Percentiles rank a stretch among this genome's conserved stretches.
Conservation (phyloP, 306 rosid genomes). For the Malus sieversii region DNA sequence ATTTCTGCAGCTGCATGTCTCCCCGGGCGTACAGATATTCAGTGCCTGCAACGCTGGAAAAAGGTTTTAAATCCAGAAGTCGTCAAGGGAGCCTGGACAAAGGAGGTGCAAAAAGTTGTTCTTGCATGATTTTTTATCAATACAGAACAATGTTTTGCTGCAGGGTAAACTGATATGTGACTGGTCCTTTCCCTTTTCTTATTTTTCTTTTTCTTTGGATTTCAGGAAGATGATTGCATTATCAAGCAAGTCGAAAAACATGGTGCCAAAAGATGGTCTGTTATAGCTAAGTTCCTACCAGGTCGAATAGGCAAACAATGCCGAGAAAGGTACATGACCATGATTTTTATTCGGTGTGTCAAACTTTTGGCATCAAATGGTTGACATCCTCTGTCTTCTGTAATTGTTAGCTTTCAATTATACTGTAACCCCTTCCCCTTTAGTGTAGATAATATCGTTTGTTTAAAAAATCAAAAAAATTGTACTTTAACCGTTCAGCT, state of each 20-base stretch:
- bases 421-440: not conserved
- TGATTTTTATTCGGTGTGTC: not conserved
- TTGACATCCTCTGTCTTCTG: not conserved
- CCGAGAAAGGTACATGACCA: conserved; percentile 44
- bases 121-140: not conserved
- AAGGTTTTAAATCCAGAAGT: conserved; percentile 54
- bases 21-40: conserved; percentile 36
- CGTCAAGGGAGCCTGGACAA: conserved; percentile 56
- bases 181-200: not conserved
- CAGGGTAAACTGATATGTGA: not conserved
- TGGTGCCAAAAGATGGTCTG: conserved; percentile 52
- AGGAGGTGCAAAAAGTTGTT: conserved; percentile 34
- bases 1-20: conserved; percentile 33
- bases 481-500: not conserved
- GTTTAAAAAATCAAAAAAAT: too few relatives aligned
- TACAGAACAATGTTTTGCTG: not conserved
- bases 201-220: not conserved
- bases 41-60: conserved; percentile 58
- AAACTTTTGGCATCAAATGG: not conserved
- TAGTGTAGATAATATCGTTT: too few relatives aligned
- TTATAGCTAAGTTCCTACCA: conserved; percentile 37
- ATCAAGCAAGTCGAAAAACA: conserved; percentile 32
- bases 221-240: conserved; percentile 54
- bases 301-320: conserved; percentile 74
- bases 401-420: not conserved